Percentiles rank a stretch among this genome's conserved stretches.
Conservation (phyloP, 2,329 filamentous ascomycete genomes). For the Colletotrichum destructivum region DNA sequence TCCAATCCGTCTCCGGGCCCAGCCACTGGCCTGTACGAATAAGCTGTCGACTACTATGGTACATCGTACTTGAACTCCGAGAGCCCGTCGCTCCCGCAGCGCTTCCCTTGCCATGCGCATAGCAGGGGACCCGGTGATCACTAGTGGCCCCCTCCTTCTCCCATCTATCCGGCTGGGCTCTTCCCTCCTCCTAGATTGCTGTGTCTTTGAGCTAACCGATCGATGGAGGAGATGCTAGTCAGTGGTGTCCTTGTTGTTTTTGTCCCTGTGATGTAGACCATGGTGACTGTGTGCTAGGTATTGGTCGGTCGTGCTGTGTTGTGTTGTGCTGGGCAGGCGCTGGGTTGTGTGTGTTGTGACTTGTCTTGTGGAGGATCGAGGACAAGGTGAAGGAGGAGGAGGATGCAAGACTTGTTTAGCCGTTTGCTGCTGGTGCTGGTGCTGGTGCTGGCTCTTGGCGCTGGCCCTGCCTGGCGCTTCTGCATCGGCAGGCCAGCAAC, state of each 20-base stretch:
- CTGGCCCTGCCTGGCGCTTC: slow-evolving; percentile 26
- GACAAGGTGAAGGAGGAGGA: neutral
- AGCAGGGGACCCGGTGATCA: neutral
- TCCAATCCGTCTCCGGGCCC: neutral
- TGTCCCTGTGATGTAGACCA: neutral
- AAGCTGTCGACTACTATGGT: too few species aligned
- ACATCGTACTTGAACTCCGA: slow-evolving; percentile 11
- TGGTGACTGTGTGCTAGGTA: neutral
- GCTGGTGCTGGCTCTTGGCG: neutral
- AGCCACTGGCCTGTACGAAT: slow-evolving; percentile 3
- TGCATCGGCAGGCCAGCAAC: neutral
- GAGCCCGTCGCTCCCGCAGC: slow-evolving; percentile 34
- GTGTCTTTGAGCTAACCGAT: neutral
- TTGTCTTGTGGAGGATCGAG: neutral
- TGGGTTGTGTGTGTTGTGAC: neutral
- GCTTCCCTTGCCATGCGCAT: slow-evolving; percentile 27
- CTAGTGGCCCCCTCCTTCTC: neutral
- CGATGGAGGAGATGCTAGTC: neutral
- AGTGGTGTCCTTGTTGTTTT: neutral
- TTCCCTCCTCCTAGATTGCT: slow-evolving; percentile 5
- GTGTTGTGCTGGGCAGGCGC: neutral
- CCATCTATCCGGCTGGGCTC: neutral
- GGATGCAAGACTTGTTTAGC: slow-evolving; percentile 25
- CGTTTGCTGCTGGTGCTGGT: slow-evolving; percentile 10
- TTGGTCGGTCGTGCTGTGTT: neutral